These are phyloP conservation scores for Crithidia bombi DNA, from an alignment of 208 protist species.

Conservation along the genomic window DNA sequence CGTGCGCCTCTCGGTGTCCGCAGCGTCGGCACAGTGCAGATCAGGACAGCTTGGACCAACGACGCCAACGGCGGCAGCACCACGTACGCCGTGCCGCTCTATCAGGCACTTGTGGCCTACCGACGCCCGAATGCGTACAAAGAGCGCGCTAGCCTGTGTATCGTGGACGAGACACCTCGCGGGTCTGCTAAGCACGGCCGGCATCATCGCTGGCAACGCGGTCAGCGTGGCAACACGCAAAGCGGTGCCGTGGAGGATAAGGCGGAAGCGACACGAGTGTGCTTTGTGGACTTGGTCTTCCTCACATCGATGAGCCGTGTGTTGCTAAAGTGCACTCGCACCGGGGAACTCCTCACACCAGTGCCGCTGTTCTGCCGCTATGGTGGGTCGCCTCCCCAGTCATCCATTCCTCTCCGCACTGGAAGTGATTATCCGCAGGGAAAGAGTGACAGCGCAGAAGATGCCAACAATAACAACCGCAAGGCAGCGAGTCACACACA, in stretches of 20 bases:
- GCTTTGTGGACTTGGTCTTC: constrained; percentile 26
- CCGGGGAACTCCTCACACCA: constrained; percentile 15
- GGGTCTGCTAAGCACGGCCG: neutral
- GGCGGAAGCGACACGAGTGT: neutral
- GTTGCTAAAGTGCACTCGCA: constrained; percentile 18
- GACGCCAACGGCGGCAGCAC: neutral
- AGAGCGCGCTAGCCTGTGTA: constrained; percentile 18
- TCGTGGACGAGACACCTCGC: constrained; percentile 18
- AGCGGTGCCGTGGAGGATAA: neutral
- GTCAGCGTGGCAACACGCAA: neutral
- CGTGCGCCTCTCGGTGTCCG: constrained; percentile 18
- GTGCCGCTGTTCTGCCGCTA: constrained; percentile 25
- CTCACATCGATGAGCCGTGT: constrained; percentile 4
- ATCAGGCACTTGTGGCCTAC: constrained; percentile 19
- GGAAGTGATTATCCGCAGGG: neutral
- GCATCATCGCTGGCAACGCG: neutral
- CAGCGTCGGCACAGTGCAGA: constrained; percentile 9
- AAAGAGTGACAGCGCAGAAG: too few species aligned
- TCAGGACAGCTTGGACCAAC: too few species aligned
- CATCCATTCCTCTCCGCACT: neutral
- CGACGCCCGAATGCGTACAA: constrained; percentile 30
- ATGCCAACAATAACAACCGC: too few species aligned
- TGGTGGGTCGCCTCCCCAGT: neutral
- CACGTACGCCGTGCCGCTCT: constrained; percentile 17
- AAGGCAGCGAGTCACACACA: neutral